Evolutionary conservation across 139 green algal genomes (phyloP), one percentile per base, ranked within the genome.

Genomic region (Asterochloris sp.): DNA sequence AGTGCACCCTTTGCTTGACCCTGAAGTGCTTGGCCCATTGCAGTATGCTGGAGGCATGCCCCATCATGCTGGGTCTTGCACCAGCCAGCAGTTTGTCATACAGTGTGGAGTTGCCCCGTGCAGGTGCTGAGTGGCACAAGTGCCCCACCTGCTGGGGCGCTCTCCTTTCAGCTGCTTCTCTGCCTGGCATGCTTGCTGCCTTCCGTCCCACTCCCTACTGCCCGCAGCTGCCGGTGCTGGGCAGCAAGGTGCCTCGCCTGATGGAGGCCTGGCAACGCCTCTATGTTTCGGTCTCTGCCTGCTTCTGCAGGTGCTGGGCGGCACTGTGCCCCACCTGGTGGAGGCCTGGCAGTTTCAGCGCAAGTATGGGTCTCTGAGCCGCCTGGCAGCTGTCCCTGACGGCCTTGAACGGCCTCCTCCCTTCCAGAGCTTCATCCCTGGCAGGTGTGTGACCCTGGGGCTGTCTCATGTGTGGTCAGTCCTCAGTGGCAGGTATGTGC

Each of bases 341-440:
- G 80, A 84, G 61, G 71, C 80, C 2, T 84, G 80, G 80, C 63
- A 76, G 13, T 84, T 84, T 23, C 80, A 84, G 71, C 47, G 60
- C n/a, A 78, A 73, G 69, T 84, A 73, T 73, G 80, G 80, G 54
- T 68, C 27, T 61, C 26, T 77, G 26, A 47, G 66, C 27, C n/a
- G 69, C 12, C 60, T 21, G 10, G 62, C 60, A 29, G 64, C 69
- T 29, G 54, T 12, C 13, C 60, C 69, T 23, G 80, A 77, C 9
- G 80, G 69, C 47, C 28, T 23, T 0, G 80, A 84, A 15, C 69
- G 61, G 14, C 80, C 80, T 4, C 80, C 80, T 13, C 54, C 69
- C 14, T 84, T 84, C 61, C 69, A 84, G 61, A 78, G 54, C 54
- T 84, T 84, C 19, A 29, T 84, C 12, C 80, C 80, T 24, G 80